phyloP scores from a whole-genome alignment of 306 rosid species.

The Cotoneaster glaucophyllus region DNA sequence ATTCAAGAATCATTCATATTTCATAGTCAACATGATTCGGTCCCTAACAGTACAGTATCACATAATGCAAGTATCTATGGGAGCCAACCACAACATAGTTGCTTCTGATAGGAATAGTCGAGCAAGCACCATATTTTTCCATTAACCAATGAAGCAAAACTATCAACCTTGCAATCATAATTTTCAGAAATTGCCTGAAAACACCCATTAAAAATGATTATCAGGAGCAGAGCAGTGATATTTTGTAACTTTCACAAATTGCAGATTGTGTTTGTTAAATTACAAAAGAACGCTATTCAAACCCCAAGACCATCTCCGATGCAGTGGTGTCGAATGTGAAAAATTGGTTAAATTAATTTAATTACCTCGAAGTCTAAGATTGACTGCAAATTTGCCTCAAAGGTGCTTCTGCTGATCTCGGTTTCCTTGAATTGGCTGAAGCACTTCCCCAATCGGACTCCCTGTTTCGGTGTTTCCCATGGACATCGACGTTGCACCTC shows the following conservation, averaged over 20 bases:
- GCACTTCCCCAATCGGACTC: too few species aligned
- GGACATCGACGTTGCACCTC: too few species aligned
- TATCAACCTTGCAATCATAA: constrained; percentile 4
- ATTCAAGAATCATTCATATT: neutral
- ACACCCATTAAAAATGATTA: neutral
- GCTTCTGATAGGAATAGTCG: too few species aligned
- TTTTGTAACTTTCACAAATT: too few species aligned
- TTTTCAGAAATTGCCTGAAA: constrained; percentile 40
- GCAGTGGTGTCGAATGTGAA: too few species aligned
- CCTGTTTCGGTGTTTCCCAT: too few species aligned
- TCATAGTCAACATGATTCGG: neutral
- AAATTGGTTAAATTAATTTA: neutral
- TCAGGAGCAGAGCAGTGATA: too few species aligned
- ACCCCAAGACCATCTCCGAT: neutral
- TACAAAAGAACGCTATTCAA: neutral
- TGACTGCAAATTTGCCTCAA: constrained; percentile 66
- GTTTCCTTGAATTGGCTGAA: too few species aligned
- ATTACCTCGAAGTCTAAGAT: constrained; percentile 60
- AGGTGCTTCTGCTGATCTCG: too few species aligned
- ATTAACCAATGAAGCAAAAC: constrained; percentile 6
- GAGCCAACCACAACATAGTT: constrained; percentile 26
- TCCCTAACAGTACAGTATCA: neutral
- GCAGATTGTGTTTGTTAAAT: neutral
- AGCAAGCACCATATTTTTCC: constrained; percentile 69
- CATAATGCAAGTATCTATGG: neutral